Conservation (phyloP, 2,329 filamentous ascomycete species). For the Penicillium griseofulvum region DNA sequence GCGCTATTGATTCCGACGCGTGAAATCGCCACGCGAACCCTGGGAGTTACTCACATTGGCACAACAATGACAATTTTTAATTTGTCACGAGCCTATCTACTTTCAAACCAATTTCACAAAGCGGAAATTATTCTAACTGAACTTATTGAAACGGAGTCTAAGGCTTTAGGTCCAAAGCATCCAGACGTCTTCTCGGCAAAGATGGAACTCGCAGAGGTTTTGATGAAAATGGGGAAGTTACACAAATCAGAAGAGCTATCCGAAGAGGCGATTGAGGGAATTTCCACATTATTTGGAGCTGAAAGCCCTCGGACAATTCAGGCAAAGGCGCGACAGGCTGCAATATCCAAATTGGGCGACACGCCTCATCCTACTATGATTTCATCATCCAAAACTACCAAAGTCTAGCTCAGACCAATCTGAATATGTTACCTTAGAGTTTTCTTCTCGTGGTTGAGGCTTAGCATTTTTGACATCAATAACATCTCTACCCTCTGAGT, state of each 20-base stretch:
- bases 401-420: neutral
- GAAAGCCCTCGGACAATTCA: constrained; percentile 7
- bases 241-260: constrained; percentile 9
- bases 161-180: constrained; percentile 22
- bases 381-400: neutral
- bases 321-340: neutral
- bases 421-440: neutral
- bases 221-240: constrained; percentile 13
- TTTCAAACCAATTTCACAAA: constrained; percentile 13
- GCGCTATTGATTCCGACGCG: constrained; percentile 19
- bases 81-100: constrained; percentile 18
- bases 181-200: constrained; percentile 21
- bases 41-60: constrained; percentile 20
- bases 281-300: neutral
- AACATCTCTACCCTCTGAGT: neutral
- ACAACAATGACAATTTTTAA: constrained; percentile 19
- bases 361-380: neutral
- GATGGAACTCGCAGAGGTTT: constrained; percentile 18
- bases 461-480: neutral
- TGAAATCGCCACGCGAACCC: constrained; percentile 13
- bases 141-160: constrained; percentile 16
- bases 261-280: constrained; percentile 4
- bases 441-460: neutral
- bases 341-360: neutral
- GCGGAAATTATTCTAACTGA: constrained; percentile 16